Conservation (phyloP, 163 green algal genomes). For the Scenedesmus sp. region DNA sequence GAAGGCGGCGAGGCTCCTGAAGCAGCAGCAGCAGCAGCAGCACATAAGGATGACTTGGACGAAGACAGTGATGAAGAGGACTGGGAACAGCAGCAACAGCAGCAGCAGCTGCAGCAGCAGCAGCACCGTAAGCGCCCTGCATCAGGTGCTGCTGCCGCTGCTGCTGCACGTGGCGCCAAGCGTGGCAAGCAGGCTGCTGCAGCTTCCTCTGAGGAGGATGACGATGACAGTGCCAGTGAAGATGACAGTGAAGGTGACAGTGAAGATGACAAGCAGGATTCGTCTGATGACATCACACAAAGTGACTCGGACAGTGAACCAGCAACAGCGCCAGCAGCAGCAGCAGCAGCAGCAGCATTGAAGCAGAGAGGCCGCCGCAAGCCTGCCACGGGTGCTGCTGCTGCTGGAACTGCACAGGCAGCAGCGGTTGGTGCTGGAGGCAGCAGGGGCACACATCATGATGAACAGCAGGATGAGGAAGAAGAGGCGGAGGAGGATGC, state of each 20-base stretch:
- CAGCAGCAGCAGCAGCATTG: constrained; percentile 13
- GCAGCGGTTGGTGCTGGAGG: too few relatives aligned
- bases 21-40: constrained; percentile 11
- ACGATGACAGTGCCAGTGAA: not conserved
- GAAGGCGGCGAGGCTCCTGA: not conserved
- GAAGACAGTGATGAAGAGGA: not conserved
- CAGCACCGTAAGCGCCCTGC: not conserved
- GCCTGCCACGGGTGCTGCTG: not conserved
- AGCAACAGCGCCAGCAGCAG: not conserved
- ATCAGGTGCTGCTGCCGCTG: not conserved
- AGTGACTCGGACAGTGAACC: not conserved
- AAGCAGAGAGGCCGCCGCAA: too few relatives aligned
- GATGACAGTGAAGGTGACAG: not conserved
- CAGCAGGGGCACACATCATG: not conserved
- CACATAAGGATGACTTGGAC: not conserved
- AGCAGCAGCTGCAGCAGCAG: not conserved
- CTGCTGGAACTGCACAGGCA: not conserved
- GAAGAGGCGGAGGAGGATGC: not conserved
- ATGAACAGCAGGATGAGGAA: not conserved
- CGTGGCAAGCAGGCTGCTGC: not conserved
- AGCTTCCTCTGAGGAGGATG: not conserved
- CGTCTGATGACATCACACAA: not conserved
- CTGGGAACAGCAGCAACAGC: not conserved
- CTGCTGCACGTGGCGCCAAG: not conserved
- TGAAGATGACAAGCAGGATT: not conserved